These are phyloP conservation scores for Stereocaulon alpinum DNA, from an alignment of 495 filamentous ascomycete species.

Conservation along the genomic window DNA sequence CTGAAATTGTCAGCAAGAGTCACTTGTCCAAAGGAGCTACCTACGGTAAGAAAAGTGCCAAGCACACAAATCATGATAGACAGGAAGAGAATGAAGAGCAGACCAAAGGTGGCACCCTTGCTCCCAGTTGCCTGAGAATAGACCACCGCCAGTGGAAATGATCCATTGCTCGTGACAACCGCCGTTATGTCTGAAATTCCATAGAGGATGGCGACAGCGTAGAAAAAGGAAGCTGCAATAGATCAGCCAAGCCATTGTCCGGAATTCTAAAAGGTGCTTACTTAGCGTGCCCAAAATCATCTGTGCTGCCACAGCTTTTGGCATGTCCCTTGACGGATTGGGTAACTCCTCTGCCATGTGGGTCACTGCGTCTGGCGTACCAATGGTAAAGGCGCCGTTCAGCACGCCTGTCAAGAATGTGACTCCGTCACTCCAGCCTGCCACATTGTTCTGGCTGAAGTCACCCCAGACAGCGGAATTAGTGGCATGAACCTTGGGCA, in stretches of 20 bases:
- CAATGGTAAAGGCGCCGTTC: conserved; percentile 78
- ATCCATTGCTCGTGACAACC: conserved; percentile 34
- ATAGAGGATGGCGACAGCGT: conserved; percentile 45
- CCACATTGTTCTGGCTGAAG: conserved; percentile 37
- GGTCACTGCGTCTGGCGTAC: conserved; percentile 64
- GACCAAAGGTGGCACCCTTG: conserved; percentile 44
- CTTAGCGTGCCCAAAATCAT: conserved; percentile 23
- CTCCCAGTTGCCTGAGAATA: conserved; percentile 69
- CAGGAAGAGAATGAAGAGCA: conserved; percentile 57
- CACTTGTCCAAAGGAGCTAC: not conserved
- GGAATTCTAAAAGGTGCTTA: not conserved
- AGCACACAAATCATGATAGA: conserved; percentile 36
- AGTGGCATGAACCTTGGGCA: conserved; percentile 52
- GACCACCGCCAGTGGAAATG: conserved; percentile 67
- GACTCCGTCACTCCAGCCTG: conserved; percentile 62
- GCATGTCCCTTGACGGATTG: conserved; percentile 50
- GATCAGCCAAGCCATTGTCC: not conserved
- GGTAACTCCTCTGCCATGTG: conserved; percentile 81
- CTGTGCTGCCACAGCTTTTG: conserved; percentile 42
- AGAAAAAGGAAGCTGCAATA: conserved; percentile 28
- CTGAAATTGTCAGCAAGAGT: not conserved
- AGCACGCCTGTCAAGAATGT: conserved; percentile 74
- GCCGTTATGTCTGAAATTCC: conserved; percentile 34
- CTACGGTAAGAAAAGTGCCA: conserved; percentile 62
- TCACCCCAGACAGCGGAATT: conserved; percentile 48